Evolutionary conservation across 768 basidiomycete genomes (phyloP).

Genomic region (Amanita inopinata): DNA sequence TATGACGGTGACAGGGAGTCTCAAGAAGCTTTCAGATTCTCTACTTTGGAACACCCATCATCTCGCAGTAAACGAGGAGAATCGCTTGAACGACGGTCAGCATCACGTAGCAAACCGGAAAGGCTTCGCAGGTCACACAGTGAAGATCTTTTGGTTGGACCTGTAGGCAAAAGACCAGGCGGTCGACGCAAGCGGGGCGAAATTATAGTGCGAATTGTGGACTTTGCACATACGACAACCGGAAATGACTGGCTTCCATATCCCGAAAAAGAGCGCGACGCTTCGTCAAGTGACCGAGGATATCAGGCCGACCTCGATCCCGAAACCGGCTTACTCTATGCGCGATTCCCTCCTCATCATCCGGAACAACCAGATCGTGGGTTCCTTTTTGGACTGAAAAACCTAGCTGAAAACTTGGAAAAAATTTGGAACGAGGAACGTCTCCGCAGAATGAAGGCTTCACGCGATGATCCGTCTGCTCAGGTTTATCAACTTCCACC

Average conservation of each 20-base stretch:
- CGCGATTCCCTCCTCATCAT: constrained; percentile 91
- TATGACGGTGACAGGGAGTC: constrained; percentile 92
- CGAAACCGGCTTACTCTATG: constrained; percentile 75
- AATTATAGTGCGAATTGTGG: constrained; percentile 91
- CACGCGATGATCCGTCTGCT: constrained; percentile 44
- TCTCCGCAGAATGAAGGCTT: constrained; percentile 52
- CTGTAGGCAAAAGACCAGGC: constrained; percentile 50
- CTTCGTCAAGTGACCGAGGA: constrained; percentile 53
- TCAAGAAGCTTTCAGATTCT: constrained; percentile 64
- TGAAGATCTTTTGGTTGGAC: constrained; percentile 67
- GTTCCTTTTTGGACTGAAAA: constrained; percentile 86
- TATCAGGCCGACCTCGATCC: constrained; percentile 79
- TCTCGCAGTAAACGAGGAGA: constrained; percentile 70
- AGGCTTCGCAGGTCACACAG: constrained; percentile 66
- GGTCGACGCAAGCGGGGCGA: constrained; percentile 80
- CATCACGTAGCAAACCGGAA: constrained; percentile 32
- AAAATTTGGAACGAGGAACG: constrained; percentile 85
- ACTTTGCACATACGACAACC: constrained; percentile 98
- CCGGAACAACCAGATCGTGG: constrained; percentile 87
- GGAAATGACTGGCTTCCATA: constrained; percentile 81
- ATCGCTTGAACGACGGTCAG: constrained; percentile 56
- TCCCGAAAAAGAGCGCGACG: constrained; percentile 38
- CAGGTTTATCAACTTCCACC: constrained; percentile 47
- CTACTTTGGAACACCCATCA: constrained; percentile 53
- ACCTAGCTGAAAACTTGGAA: constrained; percentile 64